A percentile compares a stretch with the other conserved stretches of the same genome.
phyloP scores from a whole-genome alignment of 805 yeast species.

The Spathaspora girioi region DNA sequence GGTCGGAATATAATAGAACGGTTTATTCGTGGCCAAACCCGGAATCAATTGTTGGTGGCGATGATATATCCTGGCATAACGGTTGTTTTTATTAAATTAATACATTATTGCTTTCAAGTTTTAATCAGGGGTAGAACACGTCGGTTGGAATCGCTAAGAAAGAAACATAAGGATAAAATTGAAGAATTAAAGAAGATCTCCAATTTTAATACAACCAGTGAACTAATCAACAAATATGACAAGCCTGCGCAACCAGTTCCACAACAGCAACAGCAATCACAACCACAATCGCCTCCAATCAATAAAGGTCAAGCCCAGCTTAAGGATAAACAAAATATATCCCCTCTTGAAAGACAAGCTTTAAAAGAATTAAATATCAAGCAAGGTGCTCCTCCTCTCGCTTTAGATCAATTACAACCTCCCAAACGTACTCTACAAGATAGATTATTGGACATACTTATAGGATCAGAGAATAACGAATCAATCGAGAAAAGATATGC shows the following conservation, averaged over 20 bases:
- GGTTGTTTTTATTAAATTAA: conserved; percentile 13
- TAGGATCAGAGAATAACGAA: conserved; percentile 63
- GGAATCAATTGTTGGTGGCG: conserved; percentile 13
- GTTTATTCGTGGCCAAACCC: conserved; percentile 24
- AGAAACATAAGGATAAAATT: conserved; percentile 50
- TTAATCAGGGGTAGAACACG: conserved; percentile 18
- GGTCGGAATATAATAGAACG: conserved; percentile 15
- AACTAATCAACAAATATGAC: conserved; percentile 60
- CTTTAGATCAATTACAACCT: conserved; percentile 1
- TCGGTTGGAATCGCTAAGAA: conserved; percentile 27
- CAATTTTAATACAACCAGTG: conserved; percentile 70
- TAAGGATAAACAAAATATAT: neutral
- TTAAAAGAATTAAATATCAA: conserved; percentile 9
- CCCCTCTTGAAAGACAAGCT: conserved; percentile 2
- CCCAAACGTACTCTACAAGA: conserved; percentile 28
- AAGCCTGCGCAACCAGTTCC: conserved; percentile 4
- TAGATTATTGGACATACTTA: conserved; percentile 32
- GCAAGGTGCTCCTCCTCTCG: neutral
- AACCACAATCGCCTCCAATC: neutral
- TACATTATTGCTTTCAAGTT: conserved; percentile 14
- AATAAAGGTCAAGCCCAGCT: neutral
- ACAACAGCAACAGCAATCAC: neutral
- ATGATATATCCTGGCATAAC: conserved; percentile 21
- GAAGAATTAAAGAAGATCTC: conserved; percentile 70
- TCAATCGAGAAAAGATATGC: conserved; percentile 61